phyloP scores from a whole-genome alignment of 192 early-diverging fungal species.

The Coemansia sp. region DNA sequence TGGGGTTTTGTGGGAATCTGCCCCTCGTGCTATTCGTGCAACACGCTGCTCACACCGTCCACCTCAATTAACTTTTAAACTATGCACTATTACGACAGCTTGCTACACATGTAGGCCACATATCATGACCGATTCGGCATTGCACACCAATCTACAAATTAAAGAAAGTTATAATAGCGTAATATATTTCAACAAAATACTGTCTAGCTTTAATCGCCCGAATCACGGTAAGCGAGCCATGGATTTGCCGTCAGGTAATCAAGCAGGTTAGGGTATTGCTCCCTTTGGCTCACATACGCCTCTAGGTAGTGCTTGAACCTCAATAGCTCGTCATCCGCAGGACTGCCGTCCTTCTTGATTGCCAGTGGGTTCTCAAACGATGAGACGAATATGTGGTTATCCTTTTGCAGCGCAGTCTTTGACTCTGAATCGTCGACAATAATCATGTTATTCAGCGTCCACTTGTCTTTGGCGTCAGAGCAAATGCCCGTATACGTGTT shows the following conservation, averaged over 20 bases:
- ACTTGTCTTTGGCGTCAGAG: constrained; percentile 17
- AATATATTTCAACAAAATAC: not conserved
- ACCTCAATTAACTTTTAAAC: no score
- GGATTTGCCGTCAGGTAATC: constrained; percentile 22
- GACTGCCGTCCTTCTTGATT: not conserved
- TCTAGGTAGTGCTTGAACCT: constrained; percentile 27
- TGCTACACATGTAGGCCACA: no score
- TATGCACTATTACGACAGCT: no score
- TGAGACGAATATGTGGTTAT: constrained; percentile 42
- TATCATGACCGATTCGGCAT: no score
- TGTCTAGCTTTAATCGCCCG: not conserved
- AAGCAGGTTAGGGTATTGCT: constrained; percentile 17
- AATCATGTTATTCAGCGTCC: constrained; percentile 42
- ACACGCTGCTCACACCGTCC: not conserved
- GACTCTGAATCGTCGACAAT: constrained; percentile 48
- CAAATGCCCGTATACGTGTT: constrained; percentile 25
- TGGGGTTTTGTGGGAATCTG: not conserved
- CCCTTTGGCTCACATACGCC: constrained; percentile 15
- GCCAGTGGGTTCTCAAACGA: constrained; percentile 13
- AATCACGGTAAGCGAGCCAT: constrained; percentile 30
- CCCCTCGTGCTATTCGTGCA: not conserved
- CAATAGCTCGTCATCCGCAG: constrained; percentile 27
- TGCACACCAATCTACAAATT: no score
- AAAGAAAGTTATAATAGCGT: no score
- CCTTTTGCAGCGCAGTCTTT: constrained; percentile 39